A percentile compares a stretch with the other conserved stretches of the same genome.
phyloP scores from a whole-genome alignment of 164 flowering plant genomes.

The Nelumbo lutea region DNA sequence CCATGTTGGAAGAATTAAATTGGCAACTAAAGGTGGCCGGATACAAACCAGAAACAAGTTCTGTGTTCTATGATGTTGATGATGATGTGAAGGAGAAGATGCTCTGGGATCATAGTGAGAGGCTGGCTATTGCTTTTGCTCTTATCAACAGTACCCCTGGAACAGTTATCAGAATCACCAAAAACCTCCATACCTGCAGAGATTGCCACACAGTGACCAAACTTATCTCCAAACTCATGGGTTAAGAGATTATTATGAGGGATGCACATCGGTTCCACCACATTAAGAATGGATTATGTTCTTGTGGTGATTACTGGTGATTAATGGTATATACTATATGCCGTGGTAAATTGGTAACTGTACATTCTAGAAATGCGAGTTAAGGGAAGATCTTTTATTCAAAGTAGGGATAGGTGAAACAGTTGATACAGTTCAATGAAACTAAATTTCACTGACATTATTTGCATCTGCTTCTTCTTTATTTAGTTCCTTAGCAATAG shows the following conservation, averaged over 20 bases:
- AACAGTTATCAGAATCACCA: slow-evolving; percentile 31
- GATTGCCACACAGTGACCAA: slow-evolving; percentile 35
- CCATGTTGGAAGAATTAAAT: slow-evolving; percentile 31
- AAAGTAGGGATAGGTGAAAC: too few relatives aligned
- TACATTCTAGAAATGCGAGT: too few relatives aligned
- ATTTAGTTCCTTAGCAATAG: too few relatives aligned
- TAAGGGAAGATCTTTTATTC: too few relatives aligned
- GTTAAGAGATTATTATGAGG: slow-evolving; percentile 34
- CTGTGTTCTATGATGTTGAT: slow-evolving; percentile 32
- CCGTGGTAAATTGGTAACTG: too few relatives aligned
- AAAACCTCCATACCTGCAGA: slow-evolving; percentile 49
- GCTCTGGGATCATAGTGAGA: slow-evolving; percentile 47
- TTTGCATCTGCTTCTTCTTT: too few relatives aligned
- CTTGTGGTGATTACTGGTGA: slow-evolving; percentile 40
- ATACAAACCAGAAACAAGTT: slow-evolving; percentile 36
- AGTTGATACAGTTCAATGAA: too few relatives aligned
- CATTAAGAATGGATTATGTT: slow-evolving; percentile 31
- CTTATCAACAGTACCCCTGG: slow-evolving; percentile 30
- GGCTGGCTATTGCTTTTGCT: slow-evolving; percentile 44
- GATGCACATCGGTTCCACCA: slow-evolving; percentile 39
- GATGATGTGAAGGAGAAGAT: slow-evolving; percentile 39
- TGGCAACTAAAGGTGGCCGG: slow-evolving; percentile 29
- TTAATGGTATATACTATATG: too few relatives aligned
- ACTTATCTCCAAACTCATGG: slow-evolving; percentile 34
- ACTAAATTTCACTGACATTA: too few relatives aligned